Base-by-base conservation (phyloP, 2,329 filamentous ascomycete genomes). In the Thielaviopsis punctulata region DNA sequence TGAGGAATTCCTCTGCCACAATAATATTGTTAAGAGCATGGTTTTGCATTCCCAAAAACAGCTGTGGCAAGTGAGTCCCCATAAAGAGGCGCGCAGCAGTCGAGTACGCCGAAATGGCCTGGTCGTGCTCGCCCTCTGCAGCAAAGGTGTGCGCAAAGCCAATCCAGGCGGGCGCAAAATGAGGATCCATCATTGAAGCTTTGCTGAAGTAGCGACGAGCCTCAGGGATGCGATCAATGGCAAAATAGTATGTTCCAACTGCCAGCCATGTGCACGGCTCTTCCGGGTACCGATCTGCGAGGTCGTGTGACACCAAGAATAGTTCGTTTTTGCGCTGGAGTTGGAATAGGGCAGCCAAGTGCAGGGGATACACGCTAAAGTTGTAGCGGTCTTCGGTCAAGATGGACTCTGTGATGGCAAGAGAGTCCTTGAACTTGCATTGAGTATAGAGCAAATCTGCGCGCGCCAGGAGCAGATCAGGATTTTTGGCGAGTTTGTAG, bases 71-170 rank as follows among this genome's bases (percentile, higher is more conserved):
- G 64, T 98, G 93, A 0, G 90, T 96, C 39, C 92, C 92, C 71
- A 95, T 94, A 66, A 98, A 98, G 0, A 98, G 70, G 39, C 92
- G 77, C 1, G 90, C 90, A 0, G 92, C 92, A 1, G 92, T 98
- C 25, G 86, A 94, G 68, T 98, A 98, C 0, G 93, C 92, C 8
- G 89, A 93, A 57, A 98, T 95, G 47, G 92, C 92, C 68, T 98
- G 92, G 64, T 98, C 92, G 65, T 96, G 89, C 66, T 98, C 92
- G 50, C 92, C 92, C 65, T 98, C 92, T 10, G 88, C 89, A 1
- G 92, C 92, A 64, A 98, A 98, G 0, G 92, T 98, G 65, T 98
- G 93, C 1, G 92, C 92, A 62, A 98, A 98, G 1, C 93, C 92
- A 58, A 98, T 96, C 92, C 92, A 98, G 2, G 92, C 92, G 1